Conservation (phyloP, 495 filamentous ascomycete species). For the Xylaria sp. region DNA sequence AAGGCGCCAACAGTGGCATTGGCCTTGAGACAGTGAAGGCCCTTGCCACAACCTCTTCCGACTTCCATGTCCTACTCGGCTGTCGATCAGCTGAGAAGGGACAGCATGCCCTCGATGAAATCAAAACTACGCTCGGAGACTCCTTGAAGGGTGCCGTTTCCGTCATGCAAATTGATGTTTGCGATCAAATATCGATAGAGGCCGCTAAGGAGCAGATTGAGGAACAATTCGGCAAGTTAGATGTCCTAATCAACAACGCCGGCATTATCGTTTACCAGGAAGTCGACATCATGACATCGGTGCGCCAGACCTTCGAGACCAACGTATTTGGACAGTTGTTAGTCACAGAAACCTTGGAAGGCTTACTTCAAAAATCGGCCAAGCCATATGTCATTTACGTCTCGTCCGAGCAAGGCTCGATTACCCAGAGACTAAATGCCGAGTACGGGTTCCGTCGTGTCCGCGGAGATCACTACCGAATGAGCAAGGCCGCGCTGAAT, state of each 20-base stretch:
- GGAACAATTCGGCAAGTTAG: conserved; percentile 47
- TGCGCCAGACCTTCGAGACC: conserved; percentile 54
- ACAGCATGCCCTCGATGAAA: conserved; percentile 46
- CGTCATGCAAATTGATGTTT: conserved; percentile 56
- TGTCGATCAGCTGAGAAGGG: conserved; percentile 52
- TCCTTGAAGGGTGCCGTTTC: conserved; percentile 41
- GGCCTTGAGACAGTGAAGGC: conserved; percentile 56
- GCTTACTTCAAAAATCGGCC: conserved; percentile 50
- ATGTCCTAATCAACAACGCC: conserved; percentile 60
- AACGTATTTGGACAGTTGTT: conserved; percentile 56
- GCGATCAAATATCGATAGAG: conserved; percentile 50
- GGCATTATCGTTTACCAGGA: conserved; percentile 41
- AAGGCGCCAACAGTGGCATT: conserved; percentile 58
- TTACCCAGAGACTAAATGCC: conserved; percentile 32
- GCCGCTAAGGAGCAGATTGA: conserved; percentile 42
- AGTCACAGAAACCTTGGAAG: conserved; percentile 52
- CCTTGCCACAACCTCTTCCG: conserved; percentile 43
- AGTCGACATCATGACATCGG: conserved; percentile 34
- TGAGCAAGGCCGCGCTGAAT: conserved; percentile 65
- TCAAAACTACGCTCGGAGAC: conserved; percentile 34
- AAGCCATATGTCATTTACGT: conserved; percentile 58
- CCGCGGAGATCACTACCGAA: conserved; percentile 54
- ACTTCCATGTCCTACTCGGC: conserved; percentile 56
- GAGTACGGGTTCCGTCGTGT: conserved; percentile 33
- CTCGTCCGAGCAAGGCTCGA: conserved; percentile 44